A percentile compares a stretch with the other conserved stretches of the same genome.
Evolutionary conservation across 2,329 filamentous ascomycete genomes (phyloP).

Genomic region (Dactylellina drechsleri): DNA sequence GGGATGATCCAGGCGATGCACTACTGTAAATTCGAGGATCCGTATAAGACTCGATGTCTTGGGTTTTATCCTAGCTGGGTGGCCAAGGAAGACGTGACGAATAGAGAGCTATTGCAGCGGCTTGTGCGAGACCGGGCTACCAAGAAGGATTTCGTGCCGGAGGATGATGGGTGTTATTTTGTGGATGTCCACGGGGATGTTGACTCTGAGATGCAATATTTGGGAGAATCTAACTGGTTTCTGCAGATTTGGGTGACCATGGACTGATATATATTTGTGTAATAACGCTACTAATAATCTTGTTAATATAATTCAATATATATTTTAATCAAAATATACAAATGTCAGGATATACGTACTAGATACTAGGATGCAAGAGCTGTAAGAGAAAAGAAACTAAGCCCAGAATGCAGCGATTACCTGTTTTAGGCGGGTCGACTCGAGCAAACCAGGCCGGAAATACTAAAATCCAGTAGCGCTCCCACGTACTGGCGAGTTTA

Average conservation of each 20-base stretch:
- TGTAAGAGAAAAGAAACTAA: not conserved
- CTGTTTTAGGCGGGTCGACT: conserved; percentile 9
- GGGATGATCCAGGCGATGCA: conserved; percentile 11
- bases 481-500: not conserved
- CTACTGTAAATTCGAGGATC: conserved; percentile 10
- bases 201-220: not conserved
- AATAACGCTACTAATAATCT: not conserved
- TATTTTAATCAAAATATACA: not conserved
- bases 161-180: not conserved
- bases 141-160: not conserved
- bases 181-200: conserved; percentile 4
- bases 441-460: conserved; percentile 9
- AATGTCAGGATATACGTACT: no score
- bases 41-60: not conserved
- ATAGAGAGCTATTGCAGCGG: conserved; percentile 10
- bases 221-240: conserved; percentile 13
- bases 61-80: conserved; percentile 13
- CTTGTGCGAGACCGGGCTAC: not conserved
- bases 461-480: not conserved
- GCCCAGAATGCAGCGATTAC: no score
- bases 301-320: conserved; percentile 2
- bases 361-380: not conserved
- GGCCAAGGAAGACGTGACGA: conserved; percentile 12
- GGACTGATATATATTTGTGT: not conserved
- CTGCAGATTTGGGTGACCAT: conserved; percentile 14